Evolutionary conservation across 192 early-diverging fungal species (phyloP), one percentile per base, ranked within the genome.

Genomic region (Podila clonocystis): DNA sequence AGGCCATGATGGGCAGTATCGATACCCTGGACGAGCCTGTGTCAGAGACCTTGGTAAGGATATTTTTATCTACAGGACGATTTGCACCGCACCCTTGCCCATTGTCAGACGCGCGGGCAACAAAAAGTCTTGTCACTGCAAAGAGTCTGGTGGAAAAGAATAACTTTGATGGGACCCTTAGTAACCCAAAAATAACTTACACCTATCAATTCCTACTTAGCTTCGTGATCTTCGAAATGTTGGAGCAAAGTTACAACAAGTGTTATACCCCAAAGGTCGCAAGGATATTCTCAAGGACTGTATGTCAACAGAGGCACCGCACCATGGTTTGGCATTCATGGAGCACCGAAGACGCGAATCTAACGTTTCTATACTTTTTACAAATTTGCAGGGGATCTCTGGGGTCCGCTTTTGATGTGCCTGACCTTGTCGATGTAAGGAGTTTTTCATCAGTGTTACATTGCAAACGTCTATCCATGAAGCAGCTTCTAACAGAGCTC

Each of bases 1-100:
- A 80, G 65, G 77, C 77, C n/a, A 72, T 67, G 65, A 73, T 80
- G 66, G 77, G 77, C 7, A 71, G 29, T 55, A 73, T 80, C 33
- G 84, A 97, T 85, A 99, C 97, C 20, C 87, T 99, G 20, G 97
- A 99, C 85, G 97, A 99, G 77, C 97, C 97, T 33, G 95, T 99
- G 12, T 91, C 91, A 65, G 92, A 90, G 22, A 99, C 97, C 52
- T 93, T 98, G 64, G 94, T 95, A 86, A 74, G 87, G 85, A 24
- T 4, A 28, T 34, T 29, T 20, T 31, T 20, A 9, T 58, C 17
- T 8, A 19, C 13, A 45, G 13, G 41, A 2, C 15, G 17, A 15
- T 45, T 45, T 45, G 11, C 41, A 45, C 41, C 1, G 41, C 13
- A 45, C 41, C 17, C 41, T 45, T 45, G 41, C 15, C 34, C 34